phyloP scores from a whole-genome alignment of 148 eudicot genomes.

The Agrostemma githago region DNA sequence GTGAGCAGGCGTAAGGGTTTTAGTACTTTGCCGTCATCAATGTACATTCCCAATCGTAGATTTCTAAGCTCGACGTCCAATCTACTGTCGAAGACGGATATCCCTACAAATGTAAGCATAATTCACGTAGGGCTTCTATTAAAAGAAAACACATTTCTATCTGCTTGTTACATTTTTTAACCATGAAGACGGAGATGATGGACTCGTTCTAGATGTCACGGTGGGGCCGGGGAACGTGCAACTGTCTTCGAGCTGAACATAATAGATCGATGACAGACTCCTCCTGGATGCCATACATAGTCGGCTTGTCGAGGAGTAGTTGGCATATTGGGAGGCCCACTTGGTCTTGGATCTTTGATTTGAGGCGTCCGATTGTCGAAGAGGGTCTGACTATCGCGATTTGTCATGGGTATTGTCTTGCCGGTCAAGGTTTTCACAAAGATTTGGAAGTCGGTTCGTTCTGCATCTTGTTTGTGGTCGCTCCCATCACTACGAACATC shows the following conservation, averaged over 20 bases:
- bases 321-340: background rate
- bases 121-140: background rate
- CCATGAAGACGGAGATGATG: no score
- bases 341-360: background rate
- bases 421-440: background rate
- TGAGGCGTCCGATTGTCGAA: background rate
- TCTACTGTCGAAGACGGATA: background rate
- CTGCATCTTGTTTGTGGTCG: no score
- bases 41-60: no score
- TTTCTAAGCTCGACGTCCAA: no score
- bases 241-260: background rate
- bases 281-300: background rate
- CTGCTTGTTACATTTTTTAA: background rate
- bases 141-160: no score
- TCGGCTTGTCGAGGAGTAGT: background rate
- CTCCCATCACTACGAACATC: slow-evolving; percentile 11
- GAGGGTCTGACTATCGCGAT: background rate
- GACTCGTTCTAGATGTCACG: no score
- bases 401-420: background rate
- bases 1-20: background rate
- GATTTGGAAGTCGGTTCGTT: background rate
- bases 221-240: background rate
- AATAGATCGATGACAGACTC: background rate
- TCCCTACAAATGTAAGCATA: background rate
- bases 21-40: no score